Conservation (phyloP, 2,329 filamentous ascomycete genomes). For the Aspergillus sp. region DNA sequence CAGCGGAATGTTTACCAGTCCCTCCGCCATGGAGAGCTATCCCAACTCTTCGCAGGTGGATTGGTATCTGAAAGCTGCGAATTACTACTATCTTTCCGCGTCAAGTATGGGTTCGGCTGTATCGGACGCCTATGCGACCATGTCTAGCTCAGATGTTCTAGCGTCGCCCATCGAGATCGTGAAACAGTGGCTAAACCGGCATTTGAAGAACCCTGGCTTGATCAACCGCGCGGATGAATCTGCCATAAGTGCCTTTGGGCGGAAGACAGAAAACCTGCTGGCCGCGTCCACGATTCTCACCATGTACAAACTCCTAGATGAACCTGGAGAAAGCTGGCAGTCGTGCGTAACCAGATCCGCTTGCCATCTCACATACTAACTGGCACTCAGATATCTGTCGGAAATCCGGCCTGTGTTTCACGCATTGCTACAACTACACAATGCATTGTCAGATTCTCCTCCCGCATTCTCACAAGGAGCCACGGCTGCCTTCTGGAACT, state of each 20-base stretch:
- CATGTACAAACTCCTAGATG: conserved; percentile 62
- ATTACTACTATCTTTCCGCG: conserved; percentile 59
- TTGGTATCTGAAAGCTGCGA: conserved; percentile 59
- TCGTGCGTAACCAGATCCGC: conserved; percentile 27
- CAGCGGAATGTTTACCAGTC: conserved; percentile 30
- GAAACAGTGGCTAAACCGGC: conserved; percentile 21
- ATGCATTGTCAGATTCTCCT: conserved; percentile 6
- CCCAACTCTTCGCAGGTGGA: conserved; percentile 48
- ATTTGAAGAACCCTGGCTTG: conserved; percentile 10
- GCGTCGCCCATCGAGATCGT: conserved; percentile 30
- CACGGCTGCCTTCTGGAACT: conserved; percentile 62
- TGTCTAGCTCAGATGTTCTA: conserved; percentile 29
- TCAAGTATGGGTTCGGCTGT: conserved; percentile 45
- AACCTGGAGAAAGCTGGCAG: conserved; percentile 58
- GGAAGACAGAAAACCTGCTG: conserved; percentile 56
- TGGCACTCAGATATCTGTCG: conserved; percentile 50
- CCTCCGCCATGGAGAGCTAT: conserved; percentile 53
- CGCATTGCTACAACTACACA: conserved; percentile 36
- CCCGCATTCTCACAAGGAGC: conserved; percentile 49
- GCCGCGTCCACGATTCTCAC: conserved; percentile 61
- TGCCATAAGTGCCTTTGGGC: conserved; percentile 25
- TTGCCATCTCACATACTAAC: conserved; percentile 3
- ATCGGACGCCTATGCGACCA: conserved; percentile 28
- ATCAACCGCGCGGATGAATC: conserved; percentile 6
- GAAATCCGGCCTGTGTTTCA: conserved; percentile 58